Percentiles rank a stretch among this genome's conserved stretches.
Evolutionary conservation across 257 asterid genomes (phyloP).

Genomic region (Forsythia suspensa): DNA sequence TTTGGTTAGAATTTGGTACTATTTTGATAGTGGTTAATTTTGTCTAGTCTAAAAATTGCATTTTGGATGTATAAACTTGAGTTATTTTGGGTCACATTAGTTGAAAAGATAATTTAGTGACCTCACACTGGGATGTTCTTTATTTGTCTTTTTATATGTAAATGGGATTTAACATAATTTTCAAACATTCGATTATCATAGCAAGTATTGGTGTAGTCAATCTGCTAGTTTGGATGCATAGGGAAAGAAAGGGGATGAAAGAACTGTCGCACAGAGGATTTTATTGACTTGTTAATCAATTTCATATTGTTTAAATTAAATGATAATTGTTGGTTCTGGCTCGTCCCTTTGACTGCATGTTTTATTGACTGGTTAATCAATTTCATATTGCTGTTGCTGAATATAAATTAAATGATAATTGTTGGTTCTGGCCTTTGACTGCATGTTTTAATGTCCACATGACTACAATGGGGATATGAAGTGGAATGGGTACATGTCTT

Average conservation of each 20-base stretch:
- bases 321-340: neutral
- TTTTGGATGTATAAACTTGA: neutral
- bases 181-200: no score
- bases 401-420: no score
- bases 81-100: neutral
- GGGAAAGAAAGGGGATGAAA: neutral
- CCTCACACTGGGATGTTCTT: neutral
- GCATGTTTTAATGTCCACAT: neutral
- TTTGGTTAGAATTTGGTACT: neutral
- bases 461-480: conserved; percentile 12
- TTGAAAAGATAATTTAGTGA: neutral
- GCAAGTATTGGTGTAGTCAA: neutral
- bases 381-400: neutral
- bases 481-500: neutral
- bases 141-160: neutral
- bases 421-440: neutral
- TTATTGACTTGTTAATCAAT: neutral
- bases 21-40: neutral
- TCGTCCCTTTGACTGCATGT: neutral
- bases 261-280: neutral
- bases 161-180: neutral
- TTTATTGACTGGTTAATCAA: neutral
- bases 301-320: no score
- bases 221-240: neutral
- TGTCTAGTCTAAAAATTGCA: neutral